A percentile compares a stretch with the other conserved stretches of the same genome.
These are phyloP conservation scores for Colletotrichum sp. DNA, from an alignment of 2,329 filamentous ascomycete species.

Conservation along the genomic window DNA sequence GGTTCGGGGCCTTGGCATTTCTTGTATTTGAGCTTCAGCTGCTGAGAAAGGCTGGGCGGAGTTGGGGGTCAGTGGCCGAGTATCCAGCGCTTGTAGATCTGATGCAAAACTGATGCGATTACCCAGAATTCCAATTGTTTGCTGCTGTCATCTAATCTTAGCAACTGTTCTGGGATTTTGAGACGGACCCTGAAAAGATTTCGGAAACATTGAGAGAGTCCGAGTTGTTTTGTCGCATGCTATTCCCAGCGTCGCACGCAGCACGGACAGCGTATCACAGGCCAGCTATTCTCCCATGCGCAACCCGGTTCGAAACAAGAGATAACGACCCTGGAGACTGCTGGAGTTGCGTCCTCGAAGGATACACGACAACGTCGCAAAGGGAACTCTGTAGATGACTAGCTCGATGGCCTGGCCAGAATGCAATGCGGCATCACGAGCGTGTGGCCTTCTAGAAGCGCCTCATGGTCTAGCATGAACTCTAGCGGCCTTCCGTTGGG, in stretches of 20 bases:
- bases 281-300: constrained; percentile 4
- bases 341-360: not conserved
- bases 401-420: not conserved
- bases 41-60: not conserved
- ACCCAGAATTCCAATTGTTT: not conserved
- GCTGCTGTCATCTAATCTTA: constrained; percentile 4
- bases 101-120: not conserved
- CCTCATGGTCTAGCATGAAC: not conserved
- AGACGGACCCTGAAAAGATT: not conserved
- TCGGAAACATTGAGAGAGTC: not conserved
- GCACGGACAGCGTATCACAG: constrained; percentile 7
- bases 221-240: constrained; percentile 1
- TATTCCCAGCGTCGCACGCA: constrained; percentile 10
- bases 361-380: not conserved
- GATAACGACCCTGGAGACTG: not conserved
- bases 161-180: not conserved
- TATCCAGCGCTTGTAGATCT: not conserved
- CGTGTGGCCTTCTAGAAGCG: not conserved
- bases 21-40: constrained; percentile 9
- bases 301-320: not conserved
- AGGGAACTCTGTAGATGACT: too few species aligned
- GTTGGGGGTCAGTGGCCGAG: not conserved
- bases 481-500: not conserved
- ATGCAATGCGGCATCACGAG: not conserved
- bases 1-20: constrained; percentile 11